Conservation (phyloP, 257 asterid species). For the Ocimum tenuiflorum region DNA sequence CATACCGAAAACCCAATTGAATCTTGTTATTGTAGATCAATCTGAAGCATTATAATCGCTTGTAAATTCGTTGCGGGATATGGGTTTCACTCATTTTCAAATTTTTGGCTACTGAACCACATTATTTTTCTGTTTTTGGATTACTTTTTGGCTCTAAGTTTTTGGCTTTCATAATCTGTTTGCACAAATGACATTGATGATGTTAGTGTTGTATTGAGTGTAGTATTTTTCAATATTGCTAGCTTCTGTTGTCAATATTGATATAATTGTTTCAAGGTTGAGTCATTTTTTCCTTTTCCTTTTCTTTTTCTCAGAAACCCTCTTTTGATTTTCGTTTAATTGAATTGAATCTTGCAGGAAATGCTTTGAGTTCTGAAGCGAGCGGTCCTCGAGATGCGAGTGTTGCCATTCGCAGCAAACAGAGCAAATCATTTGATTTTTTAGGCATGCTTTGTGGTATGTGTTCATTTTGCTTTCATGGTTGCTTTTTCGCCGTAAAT, state of each 20-base stretch:
- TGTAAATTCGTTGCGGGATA: background rate
- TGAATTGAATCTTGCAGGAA: constrained; percentile 24
- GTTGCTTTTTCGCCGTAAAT: background rate
- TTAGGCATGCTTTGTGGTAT: constrained; percentile 42
- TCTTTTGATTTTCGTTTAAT: background rate
- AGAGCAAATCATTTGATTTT: constrained; percentile 35
- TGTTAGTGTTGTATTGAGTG: background rate
- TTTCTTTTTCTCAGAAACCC: background rate
- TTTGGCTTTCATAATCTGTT: background rate
- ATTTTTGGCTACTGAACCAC: background rate
- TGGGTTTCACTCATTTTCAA: background rate
- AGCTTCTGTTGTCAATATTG: background rate
- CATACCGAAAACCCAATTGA: background rate
- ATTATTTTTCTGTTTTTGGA: background rate
- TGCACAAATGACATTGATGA: background rate
- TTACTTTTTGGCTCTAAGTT: background rate
- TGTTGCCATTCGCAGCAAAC: constrained; percentile 25
- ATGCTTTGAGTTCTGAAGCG: constrained; percentile 16
- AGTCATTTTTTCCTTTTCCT: too few species aligned
- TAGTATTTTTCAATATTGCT: background rate
- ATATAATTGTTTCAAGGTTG: background rate
- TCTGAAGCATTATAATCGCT: too few species aligned
- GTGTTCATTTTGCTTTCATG: background rate
- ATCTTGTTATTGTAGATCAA: background rate
- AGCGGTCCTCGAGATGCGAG: constrained; percentile 14